Evolutionary conservation across 2,329 filamentous ascomycete species (phyloP), one percentile per base, ranked within the genome.

Genomic region (Orbilia blumenaviensis): DNA sequence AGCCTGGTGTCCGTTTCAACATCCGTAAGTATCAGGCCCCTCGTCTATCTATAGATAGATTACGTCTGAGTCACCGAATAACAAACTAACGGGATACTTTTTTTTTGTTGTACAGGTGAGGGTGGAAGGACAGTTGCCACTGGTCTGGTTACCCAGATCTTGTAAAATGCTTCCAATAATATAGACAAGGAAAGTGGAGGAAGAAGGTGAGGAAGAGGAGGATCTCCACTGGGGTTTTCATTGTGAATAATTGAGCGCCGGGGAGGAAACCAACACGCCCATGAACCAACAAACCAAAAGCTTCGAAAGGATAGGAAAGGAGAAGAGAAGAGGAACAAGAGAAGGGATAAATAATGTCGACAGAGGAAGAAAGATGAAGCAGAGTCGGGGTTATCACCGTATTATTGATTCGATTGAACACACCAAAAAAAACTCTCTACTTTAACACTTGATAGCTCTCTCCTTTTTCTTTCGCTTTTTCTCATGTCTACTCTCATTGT

Each of bases 1-100:
- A 99, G 86, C 86, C 89, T 78, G 94, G 95, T 81, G 93, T 97
- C 87, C 92, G 95, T 81, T 95, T 99, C 89, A 99, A 98, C 87
- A 90, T 99, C 83, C 92, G 95, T 85, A 95, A 99, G 87, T 95
- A 95, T 86, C 94, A 94, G n/a, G n/a, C n/a, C 10, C 81, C 89
- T 92, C 68, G 21, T 41, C 25, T 23, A 25, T 50, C 32, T 74
- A 66, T 52, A 54, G 56, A 67, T 58, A 63, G n/a, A n/a, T n/a
- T n/a, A 27, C 44, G 18, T 63, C 50, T 64, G 56, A 77, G 50
- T 66, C 64, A 68, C 21, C 2, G n/a, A 16, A 23, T 4, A 14
- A 29, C 50, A 18, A 64, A 32, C 66, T 78, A 66, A 76, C 56
- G 9, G 6, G 23, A 46, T 46, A n/a, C n/a, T n/a, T n/a, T n/a